phyloP scores from a whole-genome alignment of 2,329 filamentous ascomycete species.

The Chaetomiaceae sp. region DNA sequence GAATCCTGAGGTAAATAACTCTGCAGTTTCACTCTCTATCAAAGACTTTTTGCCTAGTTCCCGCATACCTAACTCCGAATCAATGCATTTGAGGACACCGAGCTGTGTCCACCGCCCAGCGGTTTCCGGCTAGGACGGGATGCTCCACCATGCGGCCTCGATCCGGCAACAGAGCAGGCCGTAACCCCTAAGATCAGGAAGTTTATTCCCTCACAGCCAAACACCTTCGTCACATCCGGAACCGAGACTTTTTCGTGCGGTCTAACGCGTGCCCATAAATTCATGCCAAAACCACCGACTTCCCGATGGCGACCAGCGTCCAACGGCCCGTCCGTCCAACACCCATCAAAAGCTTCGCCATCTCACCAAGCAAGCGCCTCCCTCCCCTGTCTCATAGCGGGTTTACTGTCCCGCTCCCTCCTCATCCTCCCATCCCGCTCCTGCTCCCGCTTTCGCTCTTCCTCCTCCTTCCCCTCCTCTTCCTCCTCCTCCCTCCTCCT shows the following conservation, averaged over 20 bases:
- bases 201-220: too few relatives aligned
- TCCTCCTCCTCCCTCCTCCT: conserved; percentile 14
- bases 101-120: neutral
- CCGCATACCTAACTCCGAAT: neutral
- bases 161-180: neutral
- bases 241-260: too few relatives aligned
- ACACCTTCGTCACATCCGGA: too few relatives aligned
- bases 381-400: conserved; percentile 13
- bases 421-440: conserved; percentile 9
- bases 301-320: conserved; percentile 1
- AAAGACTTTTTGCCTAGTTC: neutral
- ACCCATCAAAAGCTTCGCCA: neutral
- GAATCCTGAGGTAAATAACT: neutral
- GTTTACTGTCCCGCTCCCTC: conserved; percentile 10
- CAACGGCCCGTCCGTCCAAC: neutral
- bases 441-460: conserved; percentile 15
- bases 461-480: conserved; percentile 15
- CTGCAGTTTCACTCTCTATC: conserved; percentile 8
- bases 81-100: conserved; percentile 1
- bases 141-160: neutral
- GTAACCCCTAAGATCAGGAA: neutral
- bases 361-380: conserved; percentile 29
- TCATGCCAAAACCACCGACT: too few relatives aligned
- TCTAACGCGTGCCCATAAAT: too few relatives aligned
- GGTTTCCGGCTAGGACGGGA: neutral